These are phyloP conservation scores for Penicillium chermesinum DNA, from an alignment of 495 filamentous ascomycete species.

Conservation along the genomic window DNA sequence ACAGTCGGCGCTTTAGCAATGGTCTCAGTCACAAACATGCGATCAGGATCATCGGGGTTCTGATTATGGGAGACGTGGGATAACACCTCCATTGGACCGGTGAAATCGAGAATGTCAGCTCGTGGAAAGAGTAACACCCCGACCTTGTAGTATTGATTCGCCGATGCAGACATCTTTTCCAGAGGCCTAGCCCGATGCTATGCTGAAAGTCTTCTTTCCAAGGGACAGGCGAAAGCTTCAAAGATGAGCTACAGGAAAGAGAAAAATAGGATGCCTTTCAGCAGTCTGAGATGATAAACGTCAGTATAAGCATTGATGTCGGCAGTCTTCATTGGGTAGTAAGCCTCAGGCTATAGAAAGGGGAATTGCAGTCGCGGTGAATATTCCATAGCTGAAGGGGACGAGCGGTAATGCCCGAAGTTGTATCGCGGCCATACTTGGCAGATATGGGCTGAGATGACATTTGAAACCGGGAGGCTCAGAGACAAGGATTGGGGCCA, in stretches of 20 bases:
- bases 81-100: constrained; percentile 59
- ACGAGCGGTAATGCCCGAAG: constrained; percentile 8
- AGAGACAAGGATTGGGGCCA: no score
- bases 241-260: background rate
- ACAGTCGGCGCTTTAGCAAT: constrained; percentile 35
- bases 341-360: background rate
- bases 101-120: constrained; percentile 58
- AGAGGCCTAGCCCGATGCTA: no score
- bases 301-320: background rate
- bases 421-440: constrained; percentile 6
- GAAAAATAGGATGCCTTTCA: background rate
- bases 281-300: background rate
- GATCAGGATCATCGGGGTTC: constrained; percentile 24
- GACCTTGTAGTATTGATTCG: constrained; percentile 23
- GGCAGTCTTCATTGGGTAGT: background rate
- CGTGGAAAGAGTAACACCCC: constrained; percentile 41
- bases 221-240: background rate
- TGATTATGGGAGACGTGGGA: constrained; percentile 29
- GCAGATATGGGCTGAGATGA: background rate
- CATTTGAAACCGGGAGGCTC: no score
- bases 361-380: constrained; percentile 8
- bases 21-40: constrained; percentile 25
- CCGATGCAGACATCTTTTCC: constrained; percentile 10
- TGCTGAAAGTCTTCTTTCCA: no score
- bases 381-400: constrained; percentile 7